Evolutionary conservation across 129 eudicot species (phyloP), one percentile per base, ranked within the genome.

Genomic region (Saussurea involucrata): DNA sequence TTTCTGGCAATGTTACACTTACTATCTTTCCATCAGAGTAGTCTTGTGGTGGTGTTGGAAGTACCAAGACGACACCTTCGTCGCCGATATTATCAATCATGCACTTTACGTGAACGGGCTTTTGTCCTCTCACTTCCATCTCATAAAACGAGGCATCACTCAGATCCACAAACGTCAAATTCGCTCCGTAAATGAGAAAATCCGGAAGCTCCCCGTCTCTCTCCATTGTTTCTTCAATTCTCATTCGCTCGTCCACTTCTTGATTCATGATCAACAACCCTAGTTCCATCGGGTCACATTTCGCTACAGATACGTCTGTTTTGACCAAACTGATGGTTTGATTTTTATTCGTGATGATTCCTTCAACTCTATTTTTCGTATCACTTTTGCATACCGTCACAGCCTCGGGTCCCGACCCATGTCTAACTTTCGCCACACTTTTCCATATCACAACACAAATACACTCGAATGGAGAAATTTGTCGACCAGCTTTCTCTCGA

Each of bases 21-120:
- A 86, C 87, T 18, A 79, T 40, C 68, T 85, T 82, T 42, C 88
- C 94, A 63, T 76, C 70, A 0, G 71, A 27, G 36, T 29, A 22
- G 27, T 71, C 78, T 49, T 77, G 67, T 1, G 77, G n/a, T n/a
- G n/a, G 82, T 18, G 77, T 73, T 2, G 92, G 96, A 70, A 87
- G 90, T 46, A 91, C 96, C 82, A 93, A 71, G 66, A 91, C 90
- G 1, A 85, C 86, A 61, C 98, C 98, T 74, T 84, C 80, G 0
- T 87, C 96, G 11, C 93, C 97, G 55, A 87, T 82, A n/a, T 87
- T 90, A 81, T 93, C 93, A 10, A 93, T 69, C 11, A 13, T 4
- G 49, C 73, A 93, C 33, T 82, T 84, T n/a, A 87, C 93, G 6
- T 71, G 24, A 22, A 28, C 69, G 0, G 98, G 97, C 36, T 80